These are phyloP conservation scores for Peronospora belbahrii DNA, from an alignment of 352 stramenopile genomes.

Conservation along the genomic window DNA sequence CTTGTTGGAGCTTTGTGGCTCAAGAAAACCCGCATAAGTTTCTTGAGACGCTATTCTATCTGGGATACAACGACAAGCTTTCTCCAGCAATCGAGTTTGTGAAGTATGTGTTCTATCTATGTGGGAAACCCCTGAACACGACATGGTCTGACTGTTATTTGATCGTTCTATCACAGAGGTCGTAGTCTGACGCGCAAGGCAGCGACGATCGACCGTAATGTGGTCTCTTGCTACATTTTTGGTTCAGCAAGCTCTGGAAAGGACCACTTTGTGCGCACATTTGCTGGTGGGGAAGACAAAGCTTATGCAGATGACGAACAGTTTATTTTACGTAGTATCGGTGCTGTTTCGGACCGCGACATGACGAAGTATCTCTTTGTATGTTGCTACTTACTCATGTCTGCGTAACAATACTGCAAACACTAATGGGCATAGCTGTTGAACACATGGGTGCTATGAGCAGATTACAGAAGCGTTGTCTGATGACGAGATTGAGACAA, in stretches of 20 bases:
- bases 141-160: background rate
- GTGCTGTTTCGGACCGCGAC: constrained; percentile 48
- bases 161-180: constrained; percentile 24
- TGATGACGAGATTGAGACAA: constrained; percentile 58
- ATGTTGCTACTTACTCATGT: constrained; percentile 2
- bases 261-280: constrained; percentile 41
- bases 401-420: background rate
- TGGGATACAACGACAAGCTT: constrained; percentile 76
- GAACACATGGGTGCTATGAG: constrained; percentile 2
- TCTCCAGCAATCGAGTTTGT: constrained; percentile 56
- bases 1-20: constrained; percentile 62
- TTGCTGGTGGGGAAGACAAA: constrained; percentile 37
- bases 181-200: constrained; percentile 49
- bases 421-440: background rate
- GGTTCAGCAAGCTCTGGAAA: constrained; percentile 39
- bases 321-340: constrained; percentile 43
- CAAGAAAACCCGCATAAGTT: constrained; percentile 71
- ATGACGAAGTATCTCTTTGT: constrained; percentile 61
- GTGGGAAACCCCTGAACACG: background rate
- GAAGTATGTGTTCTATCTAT: constrained; percentile 31
- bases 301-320: constrained; percentile 23
- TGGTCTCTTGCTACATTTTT: constrained; percentile 69
- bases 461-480: constrained; percentile 61
- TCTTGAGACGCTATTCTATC: constrained; percentile 72
- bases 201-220: constrained; percentile 52